A percentile compares a stretch with the other conserved stretches of the same genome.
Evolutionary conservation across 495 filamentous ascomycete species (phyloP).

Genomic region (Talaromyces liani): DNA sequence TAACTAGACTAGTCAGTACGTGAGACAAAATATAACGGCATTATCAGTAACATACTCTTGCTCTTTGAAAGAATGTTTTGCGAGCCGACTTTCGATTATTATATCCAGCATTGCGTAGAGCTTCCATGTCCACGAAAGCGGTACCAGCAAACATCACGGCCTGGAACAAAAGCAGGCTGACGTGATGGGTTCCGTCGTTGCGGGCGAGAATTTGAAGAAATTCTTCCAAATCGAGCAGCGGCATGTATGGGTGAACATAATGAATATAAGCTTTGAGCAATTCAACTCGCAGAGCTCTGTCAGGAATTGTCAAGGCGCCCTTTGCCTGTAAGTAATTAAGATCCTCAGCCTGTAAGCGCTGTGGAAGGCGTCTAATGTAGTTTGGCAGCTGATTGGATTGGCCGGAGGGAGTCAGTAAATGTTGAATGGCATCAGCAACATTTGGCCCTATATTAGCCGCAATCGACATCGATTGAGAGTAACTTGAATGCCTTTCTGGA

Average conservation of each 20-base stretch:
- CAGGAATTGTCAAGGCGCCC: constrained; percentile 66
- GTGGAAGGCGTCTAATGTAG: constrained; percentile 68
- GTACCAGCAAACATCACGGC: constrained; percentile 76
- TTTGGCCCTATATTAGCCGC: constrained; percentile 4
- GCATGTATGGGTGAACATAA: constrained; percentile 86
- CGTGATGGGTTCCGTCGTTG: constrained; percentile 57
- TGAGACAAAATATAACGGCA: not conserved
- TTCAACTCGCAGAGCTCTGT: constrained; percentile 59
- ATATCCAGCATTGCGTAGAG: constrained; percentile 63
- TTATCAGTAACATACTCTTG: constrained; percentile 45
- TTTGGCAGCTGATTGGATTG: constrained; percentile 43
- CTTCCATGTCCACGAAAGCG: constrained; percentile 66
- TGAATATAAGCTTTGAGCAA: constrained; percentile 69
- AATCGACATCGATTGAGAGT: constrained; percentile 4
- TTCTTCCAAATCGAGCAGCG: constrained; percentile 68
- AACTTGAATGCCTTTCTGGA: not conserved
- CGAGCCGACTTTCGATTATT: constrained; percentile 62
- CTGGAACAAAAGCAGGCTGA: constrained; percentile 74
- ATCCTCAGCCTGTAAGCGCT: constrained; percentile 63
- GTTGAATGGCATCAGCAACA: constrained; percentile 21
- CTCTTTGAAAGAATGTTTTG: constrained; percentile 71
- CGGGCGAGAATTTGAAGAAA: constrained; percentile 60
- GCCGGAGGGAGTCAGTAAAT: constrained; percentile 29
- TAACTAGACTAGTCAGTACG: constrained; percentile 21
- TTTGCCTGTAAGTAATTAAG: constrained; percentile 66